Base-by-base conservation (phyloP, 1,139 yeast genomes). In the Hyphopichia burtonii region DNA sequence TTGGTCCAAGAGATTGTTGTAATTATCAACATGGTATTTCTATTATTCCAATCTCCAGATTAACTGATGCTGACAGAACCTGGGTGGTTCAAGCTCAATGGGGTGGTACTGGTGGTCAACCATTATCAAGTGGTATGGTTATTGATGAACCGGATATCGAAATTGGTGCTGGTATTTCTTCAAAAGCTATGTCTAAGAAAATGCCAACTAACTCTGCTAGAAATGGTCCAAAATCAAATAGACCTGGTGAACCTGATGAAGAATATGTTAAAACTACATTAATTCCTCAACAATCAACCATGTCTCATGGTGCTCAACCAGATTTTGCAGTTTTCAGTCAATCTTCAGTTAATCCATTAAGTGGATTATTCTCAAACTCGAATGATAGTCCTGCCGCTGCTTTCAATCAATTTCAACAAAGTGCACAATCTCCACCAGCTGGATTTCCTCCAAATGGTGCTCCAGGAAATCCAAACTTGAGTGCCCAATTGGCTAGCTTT, bases 91-190 rank as follows among this genome's bases (percentile, higher is more conserved):
- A 76, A 48, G 97, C 98, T 7, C 93, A 89, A 65, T 90, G 96
- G 90, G 99, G 99, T 53, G 99, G 99, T 53, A 87, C 97, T 39
- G 96, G 94, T 40, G 97, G 96, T 17, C 79, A 76, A 56, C 91
- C 93, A n/a, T 66, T 93, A 48, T 81, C 71, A 49, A 76, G 88
- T 44, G 96, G 96, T 41, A 70, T 89, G 61, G 89, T 85, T 22
- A 81, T 93, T 58, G 99, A 93, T 63, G 99, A 93, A 64, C 99
- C 99, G 2, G 99, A 93, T 67, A 93, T 93, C 54, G 96, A 90
- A 61, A 87, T 93, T 42, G 98, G 98, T 39, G 83, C 90, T 38
- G 98, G 97, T 47, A 86, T 90, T 36, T 86, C 96, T 0, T 88
- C 97, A 3, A 91, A 91, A 65, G 93, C 96, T 20, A 89, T 89